Conservation (phyloP, 352 stramenopile genomes). For the Globisporangium carolinianum region DNA sequence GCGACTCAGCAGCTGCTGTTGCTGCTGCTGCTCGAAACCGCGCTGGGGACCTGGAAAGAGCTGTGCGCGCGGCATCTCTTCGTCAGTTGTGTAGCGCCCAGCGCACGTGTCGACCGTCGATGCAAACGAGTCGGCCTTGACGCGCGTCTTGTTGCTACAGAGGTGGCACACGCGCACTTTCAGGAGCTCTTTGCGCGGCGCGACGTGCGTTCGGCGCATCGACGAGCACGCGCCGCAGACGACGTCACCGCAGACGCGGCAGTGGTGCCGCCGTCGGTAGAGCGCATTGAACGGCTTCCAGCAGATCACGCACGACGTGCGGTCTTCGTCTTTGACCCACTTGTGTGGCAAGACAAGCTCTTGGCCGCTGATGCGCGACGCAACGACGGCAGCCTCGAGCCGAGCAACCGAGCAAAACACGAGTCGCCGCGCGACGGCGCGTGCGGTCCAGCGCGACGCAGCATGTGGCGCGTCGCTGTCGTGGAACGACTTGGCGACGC, state of each 20-base stretch:
- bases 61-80: constrained; percentile 16
- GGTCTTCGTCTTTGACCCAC: constrained; percentile 63
- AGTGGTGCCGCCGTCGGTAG: constrained; percentile 54
- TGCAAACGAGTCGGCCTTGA: constrained; percentile 22
- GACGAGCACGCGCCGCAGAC: constrained; percentile 49
- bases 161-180: constrained; percentile 66
- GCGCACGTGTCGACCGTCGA: constrained; percentile 23
- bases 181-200: constrained; percentile 27
- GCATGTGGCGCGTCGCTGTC: constrained; percentile 26
- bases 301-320: constrained; percentile 46
- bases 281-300: constrained; percentile 59
- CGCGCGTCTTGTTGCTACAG: constrained; percentile 46
- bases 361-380: constrained; percentile 36
- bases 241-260: constrained; percentile 57
- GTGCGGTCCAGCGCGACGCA: constrained; percentile 21
- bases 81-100: constrained; percentile 14
- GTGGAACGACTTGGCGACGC: constrained; percentile 48
- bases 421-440: constrained; percentile 37
- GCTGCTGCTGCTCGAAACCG: no score
- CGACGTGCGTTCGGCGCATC: constrained; percentile 30
- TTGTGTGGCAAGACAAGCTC: constrained; percentile 37
- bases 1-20: no score
- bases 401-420: constrained; percentile 37
- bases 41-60: constrained; percentile 8
- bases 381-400: constrained; percentile 39